A percentile compares a stretch with the other conserved stretches of the same genome.
These are phyloP conservation scores for Mortierella sp. DNA, from an alignment of 371 early-diverging fungal genomes.

Conservation along the genomic window DNA sequence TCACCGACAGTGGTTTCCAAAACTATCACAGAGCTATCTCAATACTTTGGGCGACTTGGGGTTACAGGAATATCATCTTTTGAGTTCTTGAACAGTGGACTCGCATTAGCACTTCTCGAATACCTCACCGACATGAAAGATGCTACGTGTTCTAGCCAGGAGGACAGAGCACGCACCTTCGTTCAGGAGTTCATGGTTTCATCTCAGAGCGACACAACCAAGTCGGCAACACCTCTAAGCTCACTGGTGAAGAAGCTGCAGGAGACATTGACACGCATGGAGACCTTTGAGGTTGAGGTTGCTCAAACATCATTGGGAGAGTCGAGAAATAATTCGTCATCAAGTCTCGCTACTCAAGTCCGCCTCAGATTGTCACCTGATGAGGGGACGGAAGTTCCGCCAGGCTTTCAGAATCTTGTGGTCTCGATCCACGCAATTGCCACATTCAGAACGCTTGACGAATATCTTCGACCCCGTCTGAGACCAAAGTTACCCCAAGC, in stretches of 20 bases:
- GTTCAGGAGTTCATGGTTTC: constrained; percentile 31
- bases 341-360: constrained; percentile 82
- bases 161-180: constrained; percentile 18
- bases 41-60: constrained; percentile 49
- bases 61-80: constrained; percentile 78
- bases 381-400: constrained; percentile 63
- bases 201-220: neutral
- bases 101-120: constrained; percentile 66
- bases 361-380: constrained; percentile 70
- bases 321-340: constrained; percentile 65
- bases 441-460: constrained; percentile 82
- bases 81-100: constrained; percentile 82
- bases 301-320: constrained; percentile 51
- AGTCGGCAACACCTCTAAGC: constrained; percentile 32
- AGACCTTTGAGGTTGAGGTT: constrained; percentile 74
- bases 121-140: constrained; percentile 58
- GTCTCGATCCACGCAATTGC: constrained; percentile 90
- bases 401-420: constrained; percentile 63
- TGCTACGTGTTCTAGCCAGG: constrained; percentile 23
- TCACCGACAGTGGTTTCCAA: constrained; percentile 10
- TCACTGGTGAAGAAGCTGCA: constrained; percentile 78
- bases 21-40: constrained; percentile 31
- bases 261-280: constrained; percentile 77
- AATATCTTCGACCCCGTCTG: constrained; percentile 74
- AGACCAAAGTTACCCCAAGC: constrained; percentile 15